Percentiles rank a stretch among this genome's conserved stretches.
phyloP scores from a whole-genome alignment of 2,329 filamentous ascomycete genomes.

The Aspergillus quadrilineatus region DNA sequence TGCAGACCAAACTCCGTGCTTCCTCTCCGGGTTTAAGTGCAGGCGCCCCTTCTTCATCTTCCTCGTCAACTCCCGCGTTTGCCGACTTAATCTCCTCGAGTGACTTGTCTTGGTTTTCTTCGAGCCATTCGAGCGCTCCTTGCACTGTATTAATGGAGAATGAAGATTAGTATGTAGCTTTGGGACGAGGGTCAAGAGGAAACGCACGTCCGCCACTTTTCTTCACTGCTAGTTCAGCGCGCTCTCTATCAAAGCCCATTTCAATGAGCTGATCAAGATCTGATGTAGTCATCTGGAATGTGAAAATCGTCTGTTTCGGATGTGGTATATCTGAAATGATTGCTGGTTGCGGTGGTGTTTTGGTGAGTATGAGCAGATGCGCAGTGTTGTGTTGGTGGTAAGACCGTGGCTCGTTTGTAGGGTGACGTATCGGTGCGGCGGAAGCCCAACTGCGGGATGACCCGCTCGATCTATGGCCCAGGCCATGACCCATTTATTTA shows the following conservation, averaged over 20 bases:
- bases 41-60: constrained; percentile 56
- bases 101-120: constrained; percentile 83
- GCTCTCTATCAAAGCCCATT: constrained; percentile 78
- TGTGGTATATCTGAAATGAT: not conserved
- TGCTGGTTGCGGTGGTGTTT: not conserved
- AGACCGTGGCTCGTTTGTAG: not conserved
- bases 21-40: constrained; percentile 68
- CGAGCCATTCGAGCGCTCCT: constrained; percentile 90
- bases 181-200: not conserved
- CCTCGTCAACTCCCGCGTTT: constrained; percentile 50
- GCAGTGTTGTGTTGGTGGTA: not conserved
- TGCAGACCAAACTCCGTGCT: constrained; percentile 83
- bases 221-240: constrained; percentile 79
- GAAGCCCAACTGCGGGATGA: constrained; percentile 6
- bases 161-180: constrained; percentile 14
- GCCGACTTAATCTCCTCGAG: constrained; percentile 71
- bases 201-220: constrained; percentile 73
- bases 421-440: constrained; percentile 12
- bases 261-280: constrained; percentile 63
- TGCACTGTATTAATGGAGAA: constrained; percentile 58
- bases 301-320: not conserved
- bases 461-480: constrained; percentile 4
- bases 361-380: not conserved
- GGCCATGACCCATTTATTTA: not conserved
- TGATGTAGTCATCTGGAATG: constrained; percentile 41